A percentile compares a stretch with the other conserved stretches of the same genome.
Evolutionary conservation across 75 land plant genomes (phyloP).

Genomic region (Picea glauca): DNA sequence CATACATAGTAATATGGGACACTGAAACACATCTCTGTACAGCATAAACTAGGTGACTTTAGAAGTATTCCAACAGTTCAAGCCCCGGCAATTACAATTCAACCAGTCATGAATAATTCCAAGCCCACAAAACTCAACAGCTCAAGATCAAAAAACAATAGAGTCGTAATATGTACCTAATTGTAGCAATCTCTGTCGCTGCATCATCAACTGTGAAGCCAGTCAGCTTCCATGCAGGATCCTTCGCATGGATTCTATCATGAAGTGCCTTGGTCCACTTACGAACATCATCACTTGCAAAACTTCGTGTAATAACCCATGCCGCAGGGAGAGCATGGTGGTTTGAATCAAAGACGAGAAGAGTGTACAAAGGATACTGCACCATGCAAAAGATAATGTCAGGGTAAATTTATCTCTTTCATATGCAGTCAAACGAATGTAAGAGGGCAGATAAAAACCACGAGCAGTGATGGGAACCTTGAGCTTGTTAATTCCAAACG

Average conservation of each 20-base stretch:
- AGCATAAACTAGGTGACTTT: background rate
- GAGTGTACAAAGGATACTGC: slow-evolving; percentile 76
- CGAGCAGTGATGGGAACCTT: slow-evolving; percentile 36
- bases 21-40: slow-evolving; percentile 56
- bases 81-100: background rate
- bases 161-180: slow-evolving; percentile 36
- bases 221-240: slow-evolving; percentile 47
- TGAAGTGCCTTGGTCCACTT: slow-evolving; percentile 72
- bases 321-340: slow-evolving; percentile 84
- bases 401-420: background rate
- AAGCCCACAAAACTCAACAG: background rate
- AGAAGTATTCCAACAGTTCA: background rate
- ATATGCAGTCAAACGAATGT: background rate
- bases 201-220: slow-evolving; percentile 81
- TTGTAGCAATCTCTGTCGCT: slow-evolving; percentile 57
- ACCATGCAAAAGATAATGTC: slow-evolving; percentile 1
- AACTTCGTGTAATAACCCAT: slow-evolving; percentile 66
- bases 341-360: slow-evolving; percentile 79
- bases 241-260: slow-evolving; percentile 41
- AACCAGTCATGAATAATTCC: slow-evolving; percentile 4
- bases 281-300: slow-evolving; percentile 43
- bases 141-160: background rate
- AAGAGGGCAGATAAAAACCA: background rate
- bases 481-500: slow-evolving; percentile 67
- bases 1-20: slow-evolving; percentile 59